Evolutionary conservation across 2,329 filamentous ascomycete species (phyloP), one percentile per base, ranked within the genome.

Genomic region (Byssothecium circinans): DNA sequence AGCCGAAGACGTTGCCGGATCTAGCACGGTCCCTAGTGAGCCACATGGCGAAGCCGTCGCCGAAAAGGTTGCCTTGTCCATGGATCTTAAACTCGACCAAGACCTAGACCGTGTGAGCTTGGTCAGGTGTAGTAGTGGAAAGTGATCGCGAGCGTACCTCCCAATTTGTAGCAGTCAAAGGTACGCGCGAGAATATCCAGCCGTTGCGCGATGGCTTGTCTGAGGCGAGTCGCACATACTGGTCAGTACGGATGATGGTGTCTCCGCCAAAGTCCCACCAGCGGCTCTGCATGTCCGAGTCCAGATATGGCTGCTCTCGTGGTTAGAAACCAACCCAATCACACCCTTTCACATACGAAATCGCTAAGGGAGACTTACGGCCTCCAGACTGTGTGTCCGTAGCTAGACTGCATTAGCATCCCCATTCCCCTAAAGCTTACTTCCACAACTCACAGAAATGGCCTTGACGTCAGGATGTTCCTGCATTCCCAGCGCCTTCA

Each of bases 261-360:
- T 96, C 91, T 68, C 92, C 94, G 69, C 94, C 94, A 81, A 95
- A 99, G 77, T 99, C 94, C 75, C 92, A 99, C 92, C 94, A 99
- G 70, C 94, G 87, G 77, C 89, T 96, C 77, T 95, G 88, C 86
- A 97, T 91, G 73, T 97, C 94, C 52, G 91, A 94, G 76, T 99
- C 94, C 62, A 99, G 84, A 75, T 96, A 99, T 53, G 94, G 94
- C 88, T 96, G 44, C 25, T 29, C 29, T 17, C 14, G 25, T 7
- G n/a, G 45, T 65, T 43, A 65, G 57, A 47, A 15, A n/a, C 33
- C 42, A 29, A 19, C 25, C 30, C 33, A 14, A 34, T 18, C 37
- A 38, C 35, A 30, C 17, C 19, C 15, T 14, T 8, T 7, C 27
- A 14, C 40, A 23, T 22, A 23, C 25, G 8, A 19, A 30, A 5